phyloP scores from a whole-genome alignment of 2,329 filamentous ascomycete genomes.

The Talaromyces sp. region DNA sequence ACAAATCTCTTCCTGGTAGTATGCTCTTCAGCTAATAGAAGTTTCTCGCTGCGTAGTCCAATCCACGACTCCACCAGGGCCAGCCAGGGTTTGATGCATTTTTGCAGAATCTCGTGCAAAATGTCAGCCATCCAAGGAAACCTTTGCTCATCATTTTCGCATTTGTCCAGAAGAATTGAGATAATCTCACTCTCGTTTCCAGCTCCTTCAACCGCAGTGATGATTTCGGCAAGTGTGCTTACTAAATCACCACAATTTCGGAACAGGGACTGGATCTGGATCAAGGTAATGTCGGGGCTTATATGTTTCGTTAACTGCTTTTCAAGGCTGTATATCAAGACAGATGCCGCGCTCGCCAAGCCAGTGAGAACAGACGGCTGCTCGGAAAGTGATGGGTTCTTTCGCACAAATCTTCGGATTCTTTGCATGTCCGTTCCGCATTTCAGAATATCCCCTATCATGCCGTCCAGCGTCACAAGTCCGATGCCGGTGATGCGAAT shows the following conservation, averaged over 20 bases:
- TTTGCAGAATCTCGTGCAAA: constrained; percentile 61
- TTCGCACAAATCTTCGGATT: constrained; percentile 30
- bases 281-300: constrained; percentile 24
- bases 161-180: constrained; percentile 57
- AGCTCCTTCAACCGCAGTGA: constrained; percentile 43
- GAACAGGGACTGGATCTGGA: constrained; percentile 35
- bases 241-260: constrained; percentile 33
- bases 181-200: constrained; percentile 58
- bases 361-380: constrained; percentile 29
- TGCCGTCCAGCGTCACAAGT: constrained; percentile 31
- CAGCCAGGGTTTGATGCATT: constrained; percentile 62
- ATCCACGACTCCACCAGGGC: constrained; percentile 69
- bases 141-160: constrained; percentile 60
- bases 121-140: constrained; percentile 58
- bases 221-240: constrained; percentile 29
- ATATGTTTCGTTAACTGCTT: constrained; percentile 25
- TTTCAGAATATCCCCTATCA: constrained; percentile 26
- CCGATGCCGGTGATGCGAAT: constrained; percentile 49
- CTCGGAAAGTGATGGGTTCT: constrained; percentile 20
- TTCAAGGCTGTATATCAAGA: constrained; percentile 34
- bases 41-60: constrained; percentile 58
- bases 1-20: constrained; percentile 54
- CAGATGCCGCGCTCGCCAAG: constrained; percentile 27
- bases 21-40: constrained; percentile 45
- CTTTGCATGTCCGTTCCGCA: constrained; percentile 35